Evolutionary conservation across 1,284 basidiomycete genomes (phyloP).

Genomic region (Gymnopus androsaceus): DNA sequence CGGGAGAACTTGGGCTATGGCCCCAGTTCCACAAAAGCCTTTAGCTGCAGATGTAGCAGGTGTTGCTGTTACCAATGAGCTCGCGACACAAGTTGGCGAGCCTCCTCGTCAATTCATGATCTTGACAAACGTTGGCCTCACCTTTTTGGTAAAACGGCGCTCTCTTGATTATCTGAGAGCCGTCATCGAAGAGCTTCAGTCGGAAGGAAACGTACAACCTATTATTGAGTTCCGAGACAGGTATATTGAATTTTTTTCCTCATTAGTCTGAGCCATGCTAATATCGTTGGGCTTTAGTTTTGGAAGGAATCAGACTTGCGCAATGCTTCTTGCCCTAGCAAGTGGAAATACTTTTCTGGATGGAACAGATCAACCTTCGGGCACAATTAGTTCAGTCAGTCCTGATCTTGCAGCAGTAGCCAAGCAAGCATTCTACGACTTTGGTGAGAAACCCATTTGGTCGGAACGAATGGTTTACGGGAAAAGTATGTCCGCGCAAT

Average conservation of each 20-base stretch:
- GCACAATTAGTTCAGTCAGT: conserved; percentile 53
- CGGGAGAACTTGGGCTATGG: conserved; percentile 84
- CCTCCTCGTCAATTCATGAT: conserved; percentile 80
- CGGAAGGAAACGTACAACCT: conserved; percentile 65
- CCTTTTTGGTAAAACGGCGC: conserved; percentile 81
- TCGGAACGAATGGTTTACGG: conserved; percentile 74
- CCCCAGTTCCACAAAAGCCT: conserved; percentile 48
- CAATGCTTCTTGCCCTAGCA: conserved; percentile 84
- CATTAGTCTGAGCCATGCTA: neutral
- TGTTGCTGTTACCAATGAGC: conserved; percentile 69
- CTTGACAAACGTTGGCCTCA: conserved; percentile 83
- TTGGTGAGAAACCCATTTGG: conserved; percentile 80
- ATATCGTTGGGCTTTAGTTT: conserved; percentile 50
- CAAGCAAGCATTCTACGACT: conserved; percentile 82
- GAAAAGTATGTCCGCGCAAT: conserved; percentile 33
- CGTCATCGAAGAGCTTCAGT: conserved; percentile 71
- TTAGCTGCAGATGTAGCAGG: conserved; percentile 41
- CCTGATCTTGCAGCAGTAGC: conserved; percentile 68
- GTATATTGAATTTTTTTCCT: conserved; percentile 35
- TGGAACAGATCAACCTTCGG: conserved; percentile 45
- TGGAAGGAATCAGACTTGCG: conserved; percentile 86
- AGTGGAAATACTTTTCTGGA: conserved; percentile 77
- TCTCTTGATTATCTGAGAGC: conserved; percentile 82
- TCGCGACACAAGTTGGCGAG: conserved; percentile 78
- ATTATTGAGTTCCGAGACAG: conserved; percentile 76